These are phyloP conservation scores for Microthyrium microscopicum DNA, from an alignment of 2,329 filamentous ascomycete species.

Conservation along the genomic window DNA sequence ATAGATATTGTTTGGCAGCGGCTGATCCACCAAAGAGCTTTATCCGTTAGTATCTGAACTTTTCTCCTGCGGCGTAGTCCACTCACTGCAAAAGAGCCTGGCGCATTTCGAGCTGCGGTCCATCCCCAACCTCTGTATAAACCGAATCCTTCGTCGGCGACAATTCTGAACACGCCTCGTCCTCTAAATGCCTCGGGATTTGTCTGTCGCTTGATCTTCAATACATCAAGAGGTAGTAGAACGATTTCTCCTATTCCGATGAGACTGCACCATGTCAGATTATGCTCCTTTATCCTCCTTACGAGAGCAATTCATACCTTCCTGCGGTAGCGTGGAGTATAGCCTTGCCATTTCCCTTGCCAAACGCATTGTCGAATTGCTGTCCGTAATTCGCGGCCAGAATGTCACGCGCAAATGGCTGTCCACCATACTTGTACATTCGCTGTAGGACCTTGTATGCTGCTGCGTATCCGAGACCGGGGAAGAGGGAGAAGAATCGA, in stretches of 20 bases:
- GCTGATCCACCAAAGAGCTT: slow-evolving; percentile 94
- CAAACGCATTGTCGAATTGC: slow-evolving; percentile 77
- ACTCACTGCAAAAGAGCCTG: slow-evolving; percentile 86
- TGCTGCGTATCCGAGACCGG: slow-evolving; percentile 89
- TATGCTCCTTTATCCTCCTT: background rate
- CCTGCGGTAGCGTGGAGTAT: slow-evolving; percentile 95
- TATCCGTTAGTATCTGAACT: slow-evolving; percentile 6
- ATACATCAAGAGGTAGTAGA: slow-evolving; percentile 81
- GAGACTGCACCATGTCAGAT: slow-evolving; percentile 37
- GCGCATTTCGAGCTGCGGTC: slow-evolving; percentile 93
- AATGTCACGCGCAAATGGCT: slow-evolving; percentile 88
- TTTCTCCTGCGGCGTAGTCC: slow-evolving; percentile 10
- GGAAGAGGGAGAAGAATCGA: slow-evolving; percentile 93
- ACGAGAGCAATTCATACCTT: slow-evolving; percentile 39
- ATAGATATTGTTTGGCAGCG: slow-evolving; percentile 94
- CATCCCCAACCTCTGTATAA: slow-evolving; percentile 93
- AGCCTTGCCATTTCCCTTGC: slow-evolving; percentile 93
- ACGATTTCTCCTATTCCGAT: slow-evolving; percentile 97
- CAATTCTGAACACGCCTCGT: slow-evolving; percentile 75
- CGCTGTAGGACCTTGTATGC: slow-evolving; percentile 96
- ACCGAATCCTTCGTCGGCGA: slow-evolving; percentile 86
- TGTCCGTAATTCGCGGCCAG: slow-evolving; percentile 62
- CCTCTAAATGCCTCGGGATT: slow-evolving; percentile 97
- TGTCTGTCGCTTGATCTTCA: slow-evolving; percentile 99
- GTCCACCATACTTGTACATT: slow-evolving; percentile 97